Base-by-base conservation (phyloP, 805 yeast species). In the Blastobotrys mokoenaii region DNA sequence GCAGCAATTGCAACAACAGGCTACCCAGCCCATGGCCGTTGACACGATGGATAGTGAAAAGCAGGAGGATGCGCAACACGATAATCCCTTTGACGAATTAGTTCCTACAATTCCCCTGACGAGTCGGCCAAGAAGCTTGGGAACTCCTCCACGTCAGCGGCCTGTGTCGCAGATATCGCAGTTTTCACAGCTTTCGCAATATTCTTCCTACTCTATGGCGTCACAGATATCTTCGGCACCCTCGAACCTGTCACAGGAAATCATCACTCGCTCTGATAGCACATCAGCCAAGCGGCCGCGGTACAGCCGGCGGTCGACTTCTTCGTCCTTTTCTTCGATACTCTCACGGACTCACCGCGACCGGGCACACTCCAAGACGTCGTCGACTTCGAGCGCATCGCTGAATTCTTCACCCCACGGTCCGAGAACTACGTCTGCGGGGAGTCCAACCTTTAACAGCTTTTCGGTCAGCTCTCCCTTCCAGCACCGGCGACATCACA, bases 121-220 rank as follows among this genome's bases (percentile, higher is more conserved):
- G 12, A 38, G 16, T 34, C 38, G 35, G 22, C 43, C 43, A 16
- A 17, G 25, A 7, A 12, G 31, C 15, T 10, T 12, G 29, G 14
- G 12, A 30, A 16, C 35, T 8, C 15, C 31, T 5, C 11, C 29
- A 7, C 17, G 30, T 10, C 44, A 39, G 16, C 61, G 82, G 41
- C 80, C 81, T 3, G 66, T 68, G 0, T 77, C 83, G 1, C 67
- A 70, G 34, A 57, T 76, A 1, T 77, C 82, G 0, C 72, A 75
- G 17, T 69, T 70, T 44, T 74, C 79, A 0, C 58, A 68, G 1
- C 63, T 71, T n/a, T 73, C 77, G 0, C 68, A 70, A 2, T 62
- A 68, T 34, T 76, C 82, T 0, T 81, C 76, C 45, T 68, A 72
- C 36, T 74, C 80, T 0, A 72, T 74, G 3, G 62, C 63, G 32